These are phyloP conservation scores for Bolboschoenoplectus hybrid DNA, from an alignment of 202 grass and related monocot species.

Conservation along the genomic window DNA sequence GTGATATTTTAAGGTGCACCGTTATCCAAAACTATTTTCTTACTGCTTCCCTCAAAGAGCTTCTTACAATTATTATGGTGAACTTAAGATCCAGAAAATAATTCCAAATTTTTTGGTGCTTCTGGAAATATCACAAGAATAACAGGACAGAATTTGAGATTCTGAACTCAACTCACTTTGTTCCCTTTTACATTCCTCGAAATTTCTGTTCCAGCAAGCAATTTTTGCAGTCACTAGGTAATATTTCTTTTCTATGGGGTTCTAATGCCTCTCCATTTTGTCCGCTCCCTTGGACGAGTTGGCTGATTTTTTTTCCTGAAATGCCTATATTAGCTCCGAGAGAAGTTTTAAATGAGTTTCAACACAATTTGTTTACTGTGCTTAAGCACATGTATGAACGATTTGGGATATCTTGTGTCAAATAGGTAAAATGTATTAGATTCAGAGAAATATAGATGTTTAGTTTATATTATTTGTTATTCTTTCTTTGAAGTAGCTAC, in stretches of 20 bases:
- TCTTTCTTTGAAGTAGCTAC: not conserved
- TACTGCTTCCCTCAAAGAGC: not conserved
- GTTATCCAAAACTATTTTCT: not conserved
- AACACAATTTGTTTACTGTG: slow-evolving; percentile 10
- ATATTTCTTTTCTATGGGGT: not conserved
- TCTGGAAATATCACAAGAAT: slow-evolving; percentile 9
- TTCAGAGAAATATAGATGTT: not conserved
- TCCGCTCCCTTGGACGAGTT: not conserved
- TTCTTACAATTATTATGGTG: not conserved
- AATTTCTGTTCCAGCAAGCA: not conserved
- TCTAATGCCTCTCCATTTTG: not conserved
- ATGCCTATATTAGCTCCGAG: not conserved
- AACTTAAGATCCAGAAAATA: not conserved
- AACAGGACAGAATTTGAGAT: not conserved
- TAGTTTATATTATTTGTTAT: not conserved
- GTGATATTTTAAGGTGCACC: not conserved
- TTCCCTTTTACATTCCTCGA: not conserved
- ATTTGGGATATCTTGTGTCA: slow-evolving; percentile 9
- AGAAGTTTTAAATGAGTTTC: not conserved
- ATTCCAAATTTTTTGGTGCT: slow-evolving; percentile 25
- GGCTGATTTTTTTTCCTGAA: not conserved
- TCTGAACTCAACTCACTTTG: not conserved
- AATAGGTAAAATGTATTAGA: not conserved
- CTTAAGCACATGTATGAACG: slow-evolving; percentile 25
- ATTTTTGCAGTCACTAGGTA: not conserved